phyloP scores from a whole-genome alignment of 2,329 filamentous ascomycete genomes.

The Penicillium sp. region DNA sequence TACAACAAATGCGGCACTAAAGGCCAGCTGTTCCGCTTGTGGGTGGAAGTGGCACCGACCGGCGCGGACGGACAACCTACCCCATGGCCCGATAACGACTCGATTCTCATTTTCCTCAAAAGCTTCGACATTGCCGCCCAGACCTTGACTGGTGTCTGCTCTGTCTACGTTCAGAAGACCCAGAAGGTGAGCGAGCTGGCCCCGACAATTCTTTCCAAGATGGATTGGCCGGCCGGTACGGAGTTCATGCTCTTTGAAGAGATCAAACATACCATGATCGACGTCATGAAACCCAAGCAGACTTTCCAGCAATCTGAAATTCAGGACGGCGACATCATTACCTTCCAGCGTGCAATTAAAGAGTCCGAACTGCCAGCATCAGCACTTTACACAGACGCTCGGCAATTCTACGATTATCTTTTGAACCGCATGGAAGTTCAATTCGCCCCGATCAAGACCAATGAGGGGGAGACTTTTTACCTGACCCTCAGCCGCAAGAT shows the following conservation, averaged over 20 bases:
- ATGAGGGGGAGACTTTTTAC: conserved; percentile 64
- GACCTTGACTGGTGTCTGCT: conserved; percentile 70
- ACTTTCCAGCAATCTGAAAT: conserved; percentile 88
- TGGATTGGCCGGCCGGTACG: conserved; percentile 80
- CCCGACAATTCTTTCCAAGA: conserved; percentile 71
- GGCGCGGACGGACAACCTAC: conserved; percentile 65
- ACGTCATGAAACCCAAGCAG: conserved; percentile 85
- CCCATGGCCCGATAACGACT: conserved; percentile 61
- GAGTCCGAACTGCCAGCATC: conserved; percentile 40
- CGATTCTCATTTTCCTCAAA: conserved; percentile 87
- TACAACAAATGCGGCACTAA: conserved; percentile 66
- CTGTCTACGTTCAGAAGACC: conserved; percentile 82
- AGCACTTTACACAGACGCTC: conserved; percentile 63
- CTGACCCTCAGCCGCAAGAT: conserved; percentile 83
- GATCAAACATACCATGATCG: conserved; percentile 98
- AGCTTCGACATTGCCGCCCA: conserved; percentile 80
- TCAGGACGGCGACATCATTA: conserved; percentile 94
- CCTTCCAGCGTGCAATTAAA: conserved; percentile 70
- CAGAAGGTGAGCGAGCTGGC: conserved; percentile 85
- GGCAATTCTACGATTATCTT: conserved; percentile 90
- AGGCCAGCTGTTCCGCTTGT: conserved; percentile 69
- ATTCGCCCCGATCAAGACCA: conserved; percentile 64
- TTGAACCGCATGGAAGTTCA: conserved; percentile 76
- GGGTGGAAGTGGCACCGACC: conserved; percentile 75
- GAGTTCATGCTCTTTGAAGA: conserved; percentile 81